Conservation (phyloP, 116 monocot species). For the Papilionanthe hybrid region DNA sequence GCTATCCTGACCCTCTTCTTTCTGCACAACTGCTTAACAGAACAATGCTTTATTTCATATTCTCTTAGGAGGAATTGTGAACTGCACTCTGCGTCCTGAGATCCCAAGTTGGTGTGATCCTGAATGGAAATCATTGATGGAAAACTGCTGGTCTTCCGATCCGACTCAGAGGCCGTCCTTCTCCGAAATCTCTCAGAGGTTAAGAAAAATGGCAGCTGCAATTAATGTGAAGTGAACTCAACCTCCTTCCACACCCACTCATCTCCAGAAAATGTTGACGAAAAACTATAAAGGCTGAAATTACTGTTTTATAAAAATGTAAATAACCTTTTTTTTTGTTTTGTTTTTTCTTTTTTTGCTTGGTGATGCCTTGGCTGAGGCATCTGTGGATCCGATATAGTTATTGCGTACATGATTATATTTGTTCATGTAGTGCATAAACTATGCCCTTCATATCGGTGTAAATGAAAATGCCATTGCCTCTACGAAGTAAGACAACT, state of each 20-base stretch:
- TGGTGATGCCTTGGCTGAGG: neutral
- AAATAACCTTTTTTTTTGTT: slow-evolving; percentile 4
- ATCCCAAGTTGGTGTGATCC: slow-evolving; percentile 95
- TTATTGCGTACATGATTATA: slow-evolving; percentile 15
- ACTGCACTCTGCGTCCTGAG: slow-evolving; percentile 67
- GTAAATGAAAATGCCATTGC: neutral
- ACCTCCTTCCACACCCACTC: neutral
- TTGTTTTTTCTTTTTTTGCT: neutral
- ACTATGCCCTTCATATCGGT: neutral
- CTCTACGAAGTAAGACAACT: neutral
- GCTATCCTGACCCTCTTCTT: no score
- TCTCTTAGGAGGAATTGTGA: slow-evolving; percentile 71
- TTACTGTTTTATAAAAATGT: neutral
- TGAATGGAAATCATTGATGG: slow-evolving; percentile 91
- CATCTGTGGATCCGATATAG: slow-evolving; percentile 4
- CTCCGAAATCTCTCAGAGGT: slow-evolving; percentile 75
- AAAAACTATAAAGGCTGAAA: neutral
- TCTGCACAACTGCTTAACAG: neutral
- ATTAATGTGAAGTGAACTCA: slow-evolving; percentile 67
- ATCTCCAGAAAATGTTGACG: neutral
- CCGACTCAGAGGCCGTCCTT: slow-evolving; percentile 71
- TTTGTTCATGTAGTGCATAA: slow-evolving; percentile 21
- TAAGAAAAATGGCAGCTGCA: slow-evolving; percentile 87
- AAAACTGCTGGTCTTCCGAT: slow-evolving; percentile 83
- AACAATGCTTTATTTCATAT: neutral